phyloP scores from a whole-genome alignment of 257 asterid genomes.

The Solanum pinnatisectum region DNA sequence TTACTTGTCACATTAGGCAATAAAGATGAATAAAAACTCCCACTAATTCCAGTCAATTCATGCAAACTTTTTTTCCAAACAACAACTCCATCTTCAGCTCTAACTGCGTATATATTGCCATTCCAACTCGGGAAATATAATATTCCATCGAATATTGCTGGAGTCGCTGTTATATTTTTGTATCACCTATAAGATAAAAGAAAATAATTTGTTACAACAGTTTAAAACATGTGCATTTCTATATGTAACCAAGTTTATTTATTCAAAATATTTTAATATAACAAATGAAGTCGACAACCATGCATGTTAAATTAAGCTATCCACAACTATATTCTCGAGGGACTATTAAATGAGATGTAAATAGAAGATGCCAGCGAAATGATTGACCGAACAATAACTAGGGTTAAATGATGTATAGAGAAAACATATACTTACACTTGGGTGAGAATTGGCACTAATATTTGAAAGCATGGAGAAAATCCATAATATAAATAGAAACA shows the following conservation, averaged over 20 bases:
- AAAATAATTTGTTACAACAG: too few species aligned
- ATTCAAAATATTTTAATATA: too few species aligned
- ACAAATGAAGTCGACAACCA: too few species aligned
- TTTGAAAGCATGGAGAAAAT: background rate
- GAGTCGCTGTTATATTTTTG: conserved; percentile 30
- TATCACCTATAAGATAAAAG: too few species aligned
- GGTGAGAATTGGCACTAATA: background rate
- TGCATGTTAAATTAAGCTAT: too few species aligned
- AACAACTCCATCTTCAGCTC: conserved; percentile 24
- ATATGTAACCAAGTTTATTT: too few species aligned
- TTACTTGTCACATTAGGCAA: conserved; percentile 2
- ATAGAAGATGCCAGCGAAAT: too few species aligned
- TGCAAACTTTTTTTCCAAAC: conserved; percentile 31
- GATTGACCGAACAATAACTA: background rate
- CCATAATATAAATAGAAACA: background rate
- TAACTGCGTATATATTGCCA: conserved; percentile 37
- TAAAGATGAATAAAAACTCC: background rate
- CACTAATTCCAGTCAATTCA: conserved; percentile 24
- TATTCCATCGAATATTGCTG: conserved; percentile 22
- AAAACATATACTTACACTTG: background rate
- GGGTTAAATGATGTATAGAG: background rate
- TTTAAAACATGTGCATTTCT: too few species aligned
- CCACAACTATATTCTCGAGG: too few species aligned
- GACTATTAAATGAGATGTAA: too few species aligned
- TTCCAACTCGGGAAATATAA: conserved; percentile 51